Base-by-base conservation (phyloP, 1,284 basidiomycete species). In the Cryptococcus sp. region DNA sequence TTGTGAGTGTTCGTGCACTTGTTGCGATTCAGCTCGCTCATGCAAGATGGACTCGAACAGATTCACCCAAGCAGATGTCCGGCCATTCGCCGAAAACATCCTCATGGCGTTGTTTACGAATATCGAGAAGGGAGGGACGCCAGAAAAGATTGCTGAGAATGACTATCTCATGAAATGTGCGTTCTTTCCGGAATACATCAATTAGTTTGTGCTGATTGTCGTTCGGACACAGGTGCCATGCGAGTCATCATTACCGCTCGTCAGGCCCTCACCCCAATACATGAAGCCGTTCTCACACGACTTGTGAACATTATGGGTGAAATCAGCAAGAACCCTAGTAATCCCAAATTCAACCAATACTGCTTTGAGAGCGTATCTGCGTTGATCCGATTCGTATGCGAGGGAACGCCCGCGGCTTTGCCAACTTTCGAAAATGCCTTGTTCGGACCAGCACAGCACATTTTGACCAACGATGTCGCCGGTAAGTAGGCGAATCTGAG, bases 151-250 rank as follows among this genome's bases (percentile, higher is more conserved):
- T 26, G 92, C 96, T 0, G 94, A 98, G 76, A 99, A 99, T 72
- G 95, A 99, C 75, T 91, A 96, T 78, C 80, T 98, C 53, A 98
- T 98, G 92, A 94, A 93, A 81, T 96, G 95, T 92, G 65, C 50
- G 87, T 75, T 22, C 20, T 38, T 11, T 8, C 39, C 40, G 26
- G 4, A 4, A 8, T 26, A 4, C 19, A 15, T 20, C 17, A 23
- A 16, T 54, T 25, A 13, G 22, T 34, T 17, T 23, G 13, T 46
- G 25, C 39, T 45, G 38, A 20, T 40, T 10, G 20, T 56, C 17
- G 41, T 46, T 15, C 8, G 16, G 20, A 39, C 5, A 11, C 59
- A 94, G 93, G 90, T 76, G 86, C 86, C 22, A 95, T 98, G 92
- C 86, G 95, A 44, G 87, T 98, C 46, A 89, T 98, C 68, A 83